Conservation (phyloP, 495 filamentous ascomycete genomes). For the Talaromyces thailandensis region DNA sequence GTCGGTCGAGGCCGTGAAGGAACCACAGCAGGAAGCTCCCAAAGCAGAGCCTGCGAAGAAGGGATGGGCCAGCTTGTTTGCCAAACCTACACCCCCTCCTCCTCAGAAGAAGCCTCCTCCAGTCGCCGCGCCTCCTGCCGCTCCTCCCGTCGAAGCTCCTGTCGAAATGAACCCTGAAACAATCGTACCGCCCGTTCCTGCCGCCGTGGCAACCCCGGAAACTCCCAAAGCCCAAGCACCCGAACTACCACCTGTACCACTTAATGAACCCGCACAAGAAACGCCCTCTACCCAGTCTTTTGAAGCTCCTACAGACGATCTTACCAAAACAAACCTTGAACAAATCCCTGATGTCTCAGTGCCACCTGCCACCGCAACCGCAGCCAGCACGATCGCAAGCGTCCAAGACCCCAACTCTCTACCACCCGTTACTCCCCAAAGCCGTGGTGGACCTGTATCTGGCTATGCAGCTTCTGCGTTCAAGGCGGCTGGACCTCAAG, state of each 20-base stretch:
- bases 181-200: constrained; percentile 17
- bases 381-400: constrained; percentile 84
- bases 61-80: constrained; percentile 58
- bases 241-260: constrained; percentile 18
- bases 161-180: constrained; percentile 23
- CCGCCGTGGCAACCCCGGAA: constrained; percentile 9
- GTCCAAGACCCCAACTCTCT: constrained; percentile 58
- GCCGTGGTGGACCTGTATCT: constrained; percentile 51
- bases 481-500: constrained; percentile 55
- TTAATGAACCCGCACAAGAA: constrained; percentile 18
- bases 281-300: constrained; percentile 47
- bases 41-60: constrained; percentile 39
- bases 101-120: constrained; percentile 26
- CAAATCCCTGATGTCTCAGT: constrained; percentile 72
- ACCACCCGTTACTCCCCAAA: constrained; percentile 46
- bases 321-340: constrained; percentile 88
- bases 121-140: constrained; percentile 18
- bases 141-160: constrained; percentile 12
- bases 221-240: constrained; percentile 13
- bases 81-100: constrained; percentile 34
- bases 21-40: constrained; percentile 7
- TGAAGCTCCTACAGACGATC: constrained; percentile 66
- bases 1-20: constrained; percentile 19
- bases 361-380: constrained; percentile 68
- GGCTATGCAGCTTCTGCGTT: constrained; percentile 66